Conservation (phyloP, 768 basidiomycete genomes). For the Termitomyces sp. region DNA sequence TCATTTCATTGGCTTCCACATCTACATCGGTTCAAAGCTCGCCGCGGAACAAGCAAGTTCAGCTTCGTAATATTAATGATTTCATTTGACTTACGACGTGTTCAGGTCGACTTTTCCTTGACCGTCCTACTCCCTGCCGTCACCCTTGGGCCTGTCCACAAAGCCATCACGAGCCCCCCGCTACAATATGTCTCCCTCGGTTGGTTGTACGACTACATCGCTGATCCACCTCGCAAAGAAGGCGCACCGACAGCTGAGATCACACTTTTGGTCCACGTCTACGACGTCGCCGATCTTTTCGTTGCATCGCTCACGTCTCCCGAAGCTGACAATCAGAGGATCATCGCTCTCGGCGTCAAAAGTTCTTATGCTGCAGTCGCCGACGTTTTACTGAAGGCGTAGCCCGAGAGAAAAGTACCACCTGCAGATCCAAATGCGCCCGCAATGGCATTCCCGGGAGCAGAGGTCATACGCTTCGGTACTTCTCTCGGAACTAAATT, state of each 20-base stretch:
- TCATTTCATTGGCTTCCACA: no score
- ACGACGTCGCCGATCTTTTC: conserved; percentile 13
- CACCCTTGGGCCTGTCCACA: no score
- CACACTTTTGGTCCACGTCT: conserved; percentile 9
- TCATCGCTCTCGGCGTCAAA: conserved; percentile 8
- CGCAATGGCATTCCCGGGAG: conserved; percentile 11
- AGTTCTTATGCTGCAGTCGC: conserved; percentile 12
- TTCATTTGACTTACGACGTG: no score
- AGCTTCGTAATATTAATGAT: no score
- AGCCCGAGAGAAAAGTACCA: conserved; percentile 11
- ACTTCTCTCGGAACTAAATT: conserved; percentile 9
- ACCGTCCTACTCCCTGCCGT: no score
- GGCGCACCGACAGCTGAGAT: conserved; percentile 9
- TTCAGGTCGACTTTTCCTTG: no score
- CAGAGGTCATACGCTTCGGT: conserved; percentile 11
- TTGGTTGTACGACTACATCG: conserved; percentile 11
- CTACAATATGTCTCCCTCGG: conserved; percentile 1
- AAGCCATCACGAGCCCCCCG: no score
- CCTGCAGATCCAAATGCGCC: conserved; percentile 10
- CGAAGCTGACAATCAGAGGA: conserved; percentile 9
- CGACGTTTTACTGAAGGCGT: conserved; percentile 10
- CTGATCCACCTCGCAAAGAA: conserved; percentile 2
- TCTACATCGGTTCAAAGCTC: no score
- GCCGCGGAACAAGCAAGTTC: no score
- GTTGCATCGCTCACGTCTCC: conserved; percentile 9